Evolutionary conservation across 2,329 filamentous ascomycete species (phyloP).

Genomic region (Harringtonia aguacate): DNA sequence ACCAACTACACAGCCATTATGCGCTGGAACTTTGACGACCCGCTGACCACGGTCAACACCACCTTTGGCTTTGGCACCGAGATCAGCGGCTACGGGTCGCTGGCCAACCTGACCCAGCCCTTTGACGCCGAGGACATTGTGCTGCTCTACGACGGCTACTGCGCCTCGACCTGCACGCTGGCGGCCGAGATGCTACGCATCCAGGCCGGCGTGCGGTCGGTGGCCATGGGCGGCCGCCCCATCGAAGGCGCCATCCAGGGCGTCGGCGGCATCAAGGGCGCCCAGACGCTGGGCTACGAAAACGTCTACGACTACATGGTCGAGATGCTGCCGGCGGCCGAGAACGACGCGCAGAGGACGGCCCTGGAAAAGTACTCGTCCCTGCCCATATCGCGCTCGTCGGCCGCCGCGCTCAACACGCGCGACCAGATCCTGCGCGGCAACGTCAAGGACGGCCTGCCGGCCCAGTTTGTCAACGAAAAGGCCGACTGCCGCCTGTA

Average conservation of each 20-base stretch:
- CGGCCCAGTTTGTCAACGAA: slow-evolving; percentile 38
- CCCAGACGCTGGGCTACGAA: slow-evolving; percentile 11
- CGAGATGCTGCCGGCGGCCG: slow-evolving; percentile 6
- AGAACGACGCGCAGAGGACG: slow-evolving; percentile 6
- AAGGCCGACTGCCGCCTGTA: slow-evolving; percentile 39
- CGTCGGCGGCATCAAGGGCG: slow-evolving; percentile 55
- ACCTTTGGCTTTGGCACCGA: slow-evolving; percentile 27
- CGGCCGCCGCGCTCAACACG: slow-evolving; percentile 20
- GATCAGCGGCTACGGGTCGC: slow-evolving; percentile 38
- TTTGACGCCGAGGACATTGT: slow-evolving; percentile 49
- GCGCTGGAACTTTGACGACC: slow-evolving; percentile 39
- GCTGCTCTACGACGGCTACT: slow-evolving; percentile 33
- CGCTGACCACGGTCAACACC: slow-evolving; percentile 27
- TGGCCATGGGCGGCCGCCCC: slow-evolving; percentile 53
- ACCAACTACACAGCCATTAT: slow-evolving; percentile 43
- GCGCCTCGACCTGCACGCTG: slow-evolving; percentile 19
- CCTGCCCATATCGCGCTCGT: slow-evolving; percentile 7
- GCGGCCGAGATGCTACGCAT: slow-evolving; percentile 20
- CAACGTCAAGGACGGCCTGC: slow-evolving; percentile 26
- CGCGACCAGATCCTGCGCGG: slow-evolving; percentile 26
- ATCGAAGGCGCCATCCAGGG: slow-evolving; percentile 44
- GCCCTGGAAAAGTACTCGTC: slow-evolving; percentile 6
- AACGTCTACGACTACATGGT: slow-evolving; percentile 11
- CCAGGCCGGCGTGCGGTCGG: slow-evolving; percentile 37
- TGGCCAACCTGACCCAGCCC: slow-evolving; percentile 35